These are phyloP conservation scores for Artemisia argyi DNA, from an alignment of 129 eudicot species.

Conservation along the genomic window DNA sequence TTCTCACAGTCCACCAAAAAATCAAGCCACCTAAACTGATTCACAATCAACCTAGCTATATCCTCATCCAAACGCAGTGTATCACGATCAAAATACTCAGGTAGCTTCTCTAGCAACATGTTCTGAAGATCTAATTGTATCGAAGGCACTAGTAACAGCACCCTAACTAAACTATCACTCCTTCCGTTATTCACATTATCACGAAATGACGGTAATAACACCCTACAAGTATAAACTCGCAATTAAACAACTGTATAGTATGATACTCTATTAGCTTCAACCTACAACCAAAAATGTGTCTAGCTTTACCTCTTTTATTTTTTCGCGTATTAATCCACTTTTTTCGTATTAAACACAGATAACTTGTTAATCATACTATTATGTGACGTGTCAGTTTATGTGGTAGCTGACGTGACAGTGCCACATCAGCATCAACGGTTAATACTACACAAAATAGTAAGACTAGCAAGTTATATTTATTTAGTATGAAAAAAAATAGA, in stretches of 20 bases:
- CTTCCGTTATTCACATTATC: constrained; percentile 41
- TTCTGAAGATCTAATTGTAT: constrained; percentile 61
- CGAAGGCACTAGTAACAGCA: constrained; percentile 58
- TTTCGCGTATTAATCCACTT: neutral
- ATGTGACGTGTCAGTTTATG: too few species aligned
- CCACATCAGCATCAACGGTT: too few species aligned
- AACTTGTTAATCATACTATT: too few species aligned
- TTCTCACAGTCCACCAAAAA: constrained; percentile 64
- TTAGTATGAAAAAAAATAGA: too few species aligned
- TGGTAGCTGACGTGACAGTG: too few species aligned
- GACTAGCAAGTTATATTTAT: too few species aligned
- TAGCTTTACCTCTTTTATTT: too few species aligned
- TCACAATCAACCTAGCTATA: constrained; percentile 67
- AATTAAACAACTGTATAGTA: neutral
- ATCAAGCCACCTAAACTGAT: constrained; percentile 88
- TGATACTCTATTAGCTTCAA: neutral
- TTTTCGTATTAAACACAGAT: neutral
- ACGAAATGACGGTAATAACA: constrained; percentile 53
- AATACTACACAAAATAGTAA: too few species aligned
- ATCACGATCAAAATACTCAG: constrained; percentile 62
- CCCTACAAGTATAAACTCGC: constrained; percentile 36
- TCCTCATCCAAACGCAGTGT: constrained; percentile 58
- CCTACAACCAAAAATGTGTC: constrained; percentile 11
- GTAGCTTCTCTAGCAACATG: constrained; percentile 77
- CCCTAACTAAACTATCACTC: constrained; percentile 62